Conservation (phyloP, 2,329 filamentous ascomycete genomes). For the Diplodia intermedia region DNA sequence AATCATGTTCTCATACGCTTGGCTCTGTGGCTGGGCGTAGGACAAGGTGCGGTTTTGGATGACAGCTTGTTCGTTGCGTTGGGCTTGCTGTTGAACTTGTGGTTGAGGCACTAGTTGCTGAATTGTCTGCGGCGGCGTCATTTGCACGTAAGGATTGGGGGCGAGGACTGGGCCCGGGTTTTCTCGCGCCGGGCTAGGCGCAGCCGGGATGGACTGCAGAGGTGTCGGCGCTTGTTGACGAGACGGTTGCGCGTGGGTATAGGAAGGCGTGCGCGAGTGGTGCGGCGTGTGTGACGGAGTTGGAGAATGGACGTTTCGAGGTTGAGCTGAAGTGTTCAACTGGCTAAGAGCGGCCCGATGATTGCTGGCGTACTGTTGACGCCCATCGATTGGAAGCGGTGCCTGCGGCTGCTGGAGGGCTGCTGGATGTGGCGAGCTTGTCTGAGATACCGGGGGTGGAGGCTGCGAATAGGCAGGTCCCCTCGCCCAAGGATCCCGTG, state of each 20-base stretch:
- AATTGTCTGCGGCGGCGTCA: constrained; percentile 27
- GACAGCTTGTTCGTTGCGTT: constrained; percentile 22
- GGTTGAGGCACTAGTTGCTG: constrained; percentile 24
- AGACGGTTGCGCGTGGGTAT: constrained; percentile 26
- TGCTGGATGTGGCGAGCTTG: constrained; percentile 27
- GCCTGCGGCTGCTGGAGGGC: constrained; percentile 15
- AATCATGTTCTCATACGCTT: constrained; percentile 22
- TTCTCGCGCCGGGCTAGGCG: constrained; percentile 17
- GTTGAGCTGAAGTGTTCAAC: constrained; percentile 29
- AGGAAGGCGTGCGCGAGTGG: constrained; percentile 30
- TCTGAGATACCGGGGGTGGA: constrained; percentile 13
- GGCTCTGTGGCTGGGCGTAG: constrained; percentile 14
- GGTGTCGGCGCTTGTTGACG: constrained; percentile 31
- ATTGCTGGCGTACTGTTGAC: constrained; percentile 14
- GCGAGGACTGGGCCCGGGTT: constrained; percentile 20
- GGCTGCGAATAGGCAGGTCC: constrained; percentile 21
- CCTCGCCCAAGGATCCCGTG: constrained; percentile 19
- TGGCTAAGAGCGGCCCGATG: constrained; percentile 28
- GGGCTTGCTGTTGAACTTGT: constrained; percentile 20
- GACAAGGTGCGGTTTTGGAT: constrained; percentile 26
- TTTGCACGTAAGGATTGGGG: constrained; percentile 29
- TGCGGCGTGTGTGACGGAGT: constrained; percentile 28
- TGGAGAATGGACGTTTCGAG: constrained; percentile 26
- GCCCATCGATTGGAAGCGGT: constrained; percentile 6
- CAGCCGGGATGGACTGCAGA: constrained; percentile 14